These are phyloP conservation scores for Fusarium vanettenii DNA, from an alignment of 2,329 filamentous ascomycete species.

Conservation along the genomic window DNA sequence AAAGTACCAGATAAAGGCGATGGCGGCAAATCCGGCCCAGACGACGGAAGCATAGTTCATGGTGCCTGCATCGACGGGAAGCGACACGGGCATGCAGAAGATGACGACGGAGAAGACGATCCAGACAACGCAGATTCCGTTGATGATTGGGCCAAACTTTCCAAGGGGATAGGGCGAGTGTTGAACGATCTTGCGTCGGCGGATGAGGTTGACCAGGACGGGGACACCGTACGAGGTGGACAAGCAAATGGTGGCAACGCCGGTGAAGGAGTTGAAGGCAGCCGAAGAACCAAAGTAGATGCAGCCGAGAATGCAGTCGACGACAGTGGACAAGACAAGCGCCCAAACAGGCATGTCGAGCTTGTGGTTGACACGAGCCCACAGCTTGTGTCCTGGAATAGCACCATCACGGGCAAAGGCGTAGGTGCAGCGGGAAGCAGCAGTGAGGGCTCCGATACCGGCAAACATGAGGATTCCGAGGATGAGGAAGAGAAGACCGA, in stretches of 20 bases:
- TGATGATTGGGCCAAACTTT: constrained; percentile 75
- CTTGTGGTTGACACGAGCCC: constrained; percentile 72
- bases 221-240: constrained; percentile 81
- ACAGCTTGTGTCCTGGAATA: constrained; percentile 75
- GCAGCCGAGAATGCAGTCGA: constrained; percentile 78
- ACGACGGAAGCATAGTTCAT: constrained; percentile 78
- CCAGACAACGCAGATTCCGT: constrained; percentile 76
- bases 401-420: constrained; percentile 81
- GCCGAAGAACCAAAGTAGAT: constrained; percentile 84
- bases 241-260: constrained; percentile 83
- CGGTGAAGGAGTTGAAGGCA: constrained; percentile 84
- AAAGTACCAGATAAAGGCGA: constrained; percentile 73
- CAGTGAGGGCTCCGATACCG: constrained; percentile 79
- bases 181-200: constrained; percentile 73
- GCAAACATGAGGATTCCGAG: constrained; percentile 83
- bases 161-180: constrained; percentile 77
- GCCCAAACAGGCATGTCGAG: constrained; percentile 79
- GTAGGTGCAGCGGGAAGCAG: constrained; percentile 79
- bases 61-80: constrained; percentile 64
- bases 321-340: constrained; percentile 73
- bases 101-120: constrained; percentile 76
- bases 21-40: constrained; percentile 70
- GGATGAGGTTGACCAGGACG: constrained; percentile 76
- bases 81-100: constrained; percentile 79
- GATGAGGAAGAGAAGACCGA: constrained; percentile 80